Base-by-base conservation (phyloP, 208 protist species). In the Zelonia costaricensis region DNA sequence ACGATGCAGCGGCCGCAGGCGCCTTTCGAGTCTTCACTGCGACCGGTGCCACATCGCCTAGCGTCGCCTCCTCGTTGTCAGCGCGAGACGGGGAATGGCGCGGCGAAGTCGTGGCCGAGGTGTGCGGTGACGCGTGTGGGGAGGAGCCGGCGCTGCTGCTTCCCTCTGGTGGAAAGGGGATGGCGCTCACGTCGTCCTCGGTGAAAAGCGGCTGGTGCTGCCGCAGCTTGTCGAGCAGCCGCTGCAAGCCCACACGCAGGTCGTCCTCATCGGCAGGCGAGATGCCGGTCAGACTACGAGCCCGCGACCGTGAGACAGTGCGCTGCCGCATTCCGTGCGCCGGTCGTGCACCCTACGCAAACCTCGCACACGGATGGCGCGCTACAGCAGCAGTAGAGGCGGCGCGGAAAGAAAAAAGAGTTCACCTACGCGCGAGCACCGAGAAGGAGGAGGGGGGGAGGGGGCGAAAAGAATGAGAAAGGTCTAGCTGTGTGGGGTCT, bases 111-210 rank as follows among this genome's bases (percentile, higher is more conserved):
- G 57, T 28, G 3, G 20, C 13, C 10, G 67, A 47, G 6, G 28
- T 40, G 42, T 59, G 63, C 10, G 80, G 62, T 10, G 61, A 39
- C 1, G 35, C 22, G 36, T 39, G 56, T 4, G 74, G 61, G 10
- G 78, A 82, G n/a, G 65, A 67, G n/a, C 57, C 46, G 20, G 63
- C 62, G 36, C 69, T 67, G 18, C 59, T 54, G 20, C 67, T 61
- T 18, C 44, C 55, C n/a, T 86, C 74, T 4, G 61, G 28, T 12
- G 78, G 71, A 48, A 85, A 92, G 0, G 84, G 71, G 55, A 89
- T 88, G 18, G 81, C 66, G 10, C 70, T 74, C 7, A 89, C 85
- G 60, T 96, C 90, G 35, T 96, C 90, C 47, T 96, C 90, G 0
- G 61, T 54, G 52, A 84, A 96, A 27, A 76, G 46, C 4, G 90